Evolutionary conservation across 1,284 basidiomycete genomes (phyloP).

Genomic region (Rhizoctonia solani): DNA sequence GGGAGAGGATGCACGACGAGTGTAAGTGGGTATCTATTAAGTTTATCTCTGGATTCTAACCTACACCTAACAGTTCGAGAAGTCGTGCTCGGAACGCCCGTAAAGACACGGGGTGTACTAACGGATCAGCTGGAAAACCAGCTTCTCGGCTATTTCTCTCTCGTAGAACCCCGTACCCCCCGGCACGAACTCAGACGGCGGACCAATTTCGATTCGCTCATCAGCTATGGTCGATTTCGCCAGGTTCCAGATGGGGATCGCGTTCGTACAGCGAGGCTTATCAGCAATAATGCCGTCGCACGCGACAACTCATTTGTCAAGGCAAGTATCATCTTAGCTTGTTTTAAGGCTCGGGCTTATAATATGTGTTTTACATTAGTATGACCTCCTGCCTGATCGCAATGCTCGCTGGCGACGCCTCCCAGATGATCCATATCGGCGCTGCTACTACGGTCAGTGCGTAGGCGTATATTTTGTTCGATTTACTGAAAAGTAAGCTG

Average conservation of each 20-base stretch:
- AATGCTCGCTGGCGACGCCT: background rate
- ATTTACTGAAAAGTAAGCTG: slow-evolving; percentile 2
- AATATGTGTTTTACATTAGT: slow-evolving; percentile 11
- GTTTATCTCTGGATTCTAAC: background rate
- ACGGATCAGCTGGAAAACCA: background rate
- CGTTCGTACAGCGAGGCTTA: slow-evolving; percentile 29
- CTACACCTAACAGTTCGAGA: background rate
- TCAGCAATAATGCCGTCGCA: slow-evolving; percentile 28
- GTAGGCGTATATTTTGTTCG: background rate
- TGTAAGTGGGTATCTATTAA: background rate
- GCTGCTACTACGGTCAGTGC: background rate
- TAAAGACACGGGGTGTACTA: background rate
- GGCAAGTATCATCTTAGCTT: background rate
- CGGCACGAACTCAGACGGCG: background rate
- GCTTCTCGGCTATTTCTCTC: slow-evolving; percentile 1
- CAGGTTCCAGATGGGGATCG: slow-evolving; percentile 12
- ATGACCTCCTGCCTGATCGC: background rate
- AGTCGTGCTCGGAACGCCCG: background rate
- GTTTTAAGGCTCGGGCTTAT: background rate
- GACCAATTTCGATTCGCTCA: background rate
- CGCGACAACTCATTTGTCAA: slow-evolving; percentile 30
- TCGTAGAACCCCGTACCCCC: background rate
- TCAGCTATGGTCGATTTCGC: slow-evolving; percentile 25
- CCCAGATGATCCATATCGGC: background rate
- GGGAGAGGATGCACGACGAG: background rate